Evolutionary conservation across 2,329 filamentous ascomycete genomes (phyloP).

Genomic region (Cercospora sp.): DNA sequence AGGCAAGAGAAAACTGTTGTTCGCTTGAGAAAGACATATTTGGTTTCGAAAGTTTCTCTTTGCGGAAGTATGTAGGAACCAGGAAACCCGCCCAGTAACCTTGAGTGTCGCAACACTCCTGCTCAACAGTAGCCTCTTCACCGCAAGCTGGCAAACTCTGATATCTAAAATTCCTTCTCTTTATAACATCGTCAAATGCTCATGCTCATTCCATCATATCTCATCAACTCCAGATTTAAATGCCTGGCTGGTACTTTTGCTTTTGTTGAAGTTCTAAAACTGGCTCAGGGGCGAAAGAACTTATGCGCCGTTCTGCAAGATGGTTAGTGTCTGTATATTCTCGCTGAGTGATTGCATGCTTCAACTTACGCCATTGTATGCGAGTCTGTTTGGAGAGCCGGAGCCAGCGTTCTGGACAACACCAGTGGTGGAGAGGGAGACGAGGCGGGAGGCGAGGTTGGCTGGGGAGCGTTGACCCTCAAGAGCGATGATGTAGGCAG

Average conservation of each 20-base stretch:
- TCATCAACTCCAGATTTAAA: constrained; percentile 5
- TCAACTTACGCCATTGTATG: constrained; percentile 10
- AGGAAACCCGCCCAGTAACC: neutral
- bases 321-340: neutral
- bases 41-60: neutral
- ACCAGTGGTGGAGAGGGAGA: constrained; percentile 22
- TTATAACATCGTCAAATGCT: neutral
- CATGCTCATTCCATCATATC: constrained; percentile 4
- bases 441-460: constrained; percentile 25
- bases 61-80: constrained; percentile 1
- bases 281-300: neutral
- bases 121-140: neutral
- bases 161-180: neutral
- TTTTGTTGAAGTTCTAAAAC: neutral
- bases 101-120: constrained; percentile 3
- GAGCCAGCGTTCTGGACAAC: constrained; percentile 15
- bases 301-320: constrained; percentile 5
- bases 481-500: constrained; percentile 28
- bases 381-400: constrained; percentile 16
- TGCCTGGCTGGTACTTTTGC: constrained; percentile 1
- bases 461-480: constrained; percentile 23
- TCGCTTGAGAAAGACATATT: neutral
- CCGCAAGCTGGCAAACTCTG: neutral
- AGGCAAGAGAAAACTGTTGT: too few relatives aligned
- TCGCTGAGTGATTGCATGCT: too few relatives aligned